phyloP scores from a whole-genome alignment of 768 basidiomycete species.

The Pholiota microspora region DNA sequence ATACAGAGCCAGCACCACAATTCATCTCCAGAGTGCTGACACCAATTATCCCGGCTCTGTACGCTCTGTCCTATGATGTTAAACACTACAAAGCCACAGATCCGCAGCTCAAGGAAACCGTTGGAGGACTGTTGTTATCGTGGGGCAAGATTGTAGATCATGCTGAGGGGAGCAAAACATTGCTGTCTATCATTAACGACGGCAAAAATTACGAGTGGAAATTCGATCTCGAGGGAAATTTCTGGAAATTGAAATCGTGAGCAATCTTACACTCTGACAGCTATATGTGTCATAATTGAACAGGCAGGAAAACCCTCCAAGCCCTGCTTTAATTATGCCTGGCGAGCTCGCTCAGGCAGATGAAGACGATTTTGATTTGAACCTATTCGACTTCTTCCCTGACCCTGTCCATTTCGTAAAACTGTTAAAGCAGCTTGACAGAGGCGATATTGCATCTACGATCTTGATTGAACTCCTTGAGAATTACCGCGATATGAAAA shows the following conservation, averaged over 20 bases:
- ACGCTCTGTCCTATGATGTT: slow-evolving; percentile 58
- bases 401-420: slow-evolving; percentile 69
- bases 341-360: slow-evolving; percentile 35
- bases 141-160: slow-evolving; percentile 71
- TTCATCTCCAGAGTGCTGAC: slow-evolving; percentile 63
- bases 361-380: slow-evolving; percentile 43
- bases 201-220: slow-evolving; percentile 54
- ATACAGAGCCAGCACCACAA: slow-evolving; percentile 76
- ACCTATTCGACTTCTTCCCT: slow-evolving; percentile 68
- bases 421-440: slow-evolving; percentile 62
- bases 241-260: slow-evolving; percentile 37
- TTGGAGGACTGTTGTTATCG: slow-evolving; percentile 59
- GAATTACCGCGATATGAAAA: slow-evolving; percentile 52
- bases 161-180: slow-evolving; percentile 47
- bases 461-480: slow-evolving; percentile 77
- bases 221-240: slow-evolving; percentile 51
- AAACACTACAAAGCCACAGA: slow-evolving; percentile 58
- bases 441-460: slow-evolving; percentile 67
- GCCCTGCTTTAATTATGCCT: slow-evolving; percentile 50
- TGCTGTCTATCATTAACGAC: slow-evolving; percentile 58
- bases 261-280: background rate
- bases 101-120: slow-evolving; percentile 56
- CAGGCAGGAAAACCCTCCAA: slow-evolving; percentile 24
- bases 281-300: background rate
- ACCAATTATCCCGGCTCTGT: slow-evolving; percentile 66